phyloP scores from a whole-genome alignment of 1,139 yeast genomes.

The Saccharomyces pastorianus region DNA sequence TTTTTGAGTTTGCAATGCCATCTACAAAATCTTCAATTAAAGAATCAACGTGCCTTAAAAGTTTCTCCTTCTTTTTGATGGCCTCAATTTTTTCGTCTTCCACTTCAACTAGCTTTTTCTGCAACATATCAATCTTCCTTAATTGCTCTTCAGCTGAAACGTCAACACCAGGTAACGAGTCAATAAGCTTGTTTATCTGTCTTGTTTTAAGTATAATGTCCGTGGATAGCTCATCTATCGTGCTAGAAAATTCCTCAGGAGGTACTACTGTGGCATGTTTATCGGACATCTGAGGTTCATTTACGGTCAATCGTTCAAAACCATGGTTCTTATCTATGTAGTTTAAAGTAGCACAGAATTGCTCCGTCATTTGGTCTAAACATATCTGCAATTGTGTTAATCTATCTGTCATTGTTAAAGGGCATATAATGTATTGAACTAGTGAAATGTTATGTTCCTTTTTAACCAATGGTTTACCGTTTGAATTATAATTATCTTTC shows the following conservation, averaged over 20 bases:
- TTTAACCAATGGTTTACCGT: background rate
- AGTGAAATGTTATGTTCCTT: background rate
- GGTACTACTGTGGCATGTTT: conserved; percentile 37
- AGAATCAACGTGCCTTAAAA: conserved; percentile 59
- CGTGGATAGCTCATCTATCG: conserved; percentile 65
- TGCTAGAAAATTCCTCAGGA: conserved; percentile 46
- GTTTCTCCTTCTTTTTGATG: conserved; percentile 55
- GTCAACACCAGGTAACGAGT: conserved; percentile 88
- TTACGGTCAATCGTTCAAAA: conserved; percentile 39
- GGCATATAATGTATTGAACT: background rate
- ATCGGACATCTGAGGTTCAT: conserved; percentile 48
- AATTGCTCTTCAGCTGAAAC: conserved; percentile 72
- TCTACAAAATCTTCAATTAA: conserved; percentile 41
- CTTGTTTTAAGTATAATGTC: conserved; percentile 80
- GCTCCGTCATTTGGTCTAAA: conserved; percentile 84
- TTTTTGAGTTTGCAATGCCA: conserved; percentile 26
- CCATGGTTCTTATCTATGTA: conserved; percentile 71
- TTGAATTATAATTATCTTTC: background rate
- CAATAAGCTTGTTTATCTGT: conserved; percentile 79
- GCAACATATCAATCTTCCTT: conserved; percentile 52
- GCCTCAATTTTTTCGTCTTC: conserved; percentile 55
- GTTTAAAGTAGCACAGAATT: conserved; percentile 82
- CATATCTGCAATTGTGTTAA: conserved; percentile 88
- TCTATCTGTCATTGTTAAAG: conserved; percentile 52
- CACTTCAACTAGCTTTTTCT: conserved; percentile 52